These are phyloP conservation scores for Debaryomyces sp. DNA, from an alignment of 1,139 yeast genomes.

Conservation along the genomic window DNA sequence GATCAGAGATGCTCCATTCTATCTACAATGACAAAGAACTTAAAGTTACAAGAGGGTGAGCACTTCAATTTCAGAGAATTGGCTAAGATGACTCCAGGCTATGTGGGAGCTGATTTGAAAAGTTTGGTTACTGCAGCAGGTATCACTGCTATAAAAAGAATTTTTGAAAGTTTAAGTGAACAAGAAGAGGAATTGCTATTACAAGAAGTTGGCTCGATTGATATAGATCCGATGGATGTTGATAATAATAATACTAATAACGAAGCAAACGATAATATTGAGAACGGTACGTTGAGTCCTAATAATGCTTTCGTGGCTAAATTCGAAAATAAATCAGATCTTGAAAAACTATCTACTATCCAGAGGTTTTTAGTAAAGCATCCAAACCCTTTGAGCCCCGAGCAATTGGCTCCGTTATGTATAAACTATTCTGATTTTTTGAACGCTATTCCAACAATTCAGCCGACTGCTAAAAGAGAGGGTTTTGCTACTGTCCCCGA, in stretches of 20 bases:
- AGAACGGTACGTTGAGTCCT: conserved; percentile 10
- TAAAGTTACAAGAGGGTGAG: conserved; percentile 65
- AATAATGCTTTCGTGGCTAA: conserved; percentile 16
- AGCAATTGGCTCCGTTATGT: conserved; percentile 72
- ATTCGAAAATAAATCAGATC: conserved; percentile 35
- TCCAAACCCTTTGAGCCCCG: conserved; percentile 76
- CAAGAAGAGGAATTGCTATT: conserved; percentile 28
- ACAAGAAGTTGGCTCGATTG: conserved; percentile 13
- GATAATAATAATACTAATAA: conserved; percentile 25
- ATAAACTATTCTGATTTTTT: conserved; percentile 81
- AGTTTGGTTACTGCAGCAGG: conserved; percentile 97
- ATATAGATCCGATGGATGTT: conserved; percentile 43
- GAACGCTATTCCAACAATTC: conserved; percentile 86
- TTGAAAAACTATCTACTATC: conserved; percentile 61
- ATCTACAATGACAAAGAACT: conserved; percentile 65
- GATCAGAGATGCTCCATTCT: conserved; percentile 76
- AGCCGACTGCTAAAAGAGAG: conserved; percentile 97
- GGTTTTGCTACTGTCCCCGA: conserved; percentile 99
- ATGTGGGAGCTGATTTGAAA: conserved; percentile 95
- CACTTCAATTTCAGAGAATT: conserved; percentile 66
- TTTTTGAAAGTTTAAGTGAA: conserved; percentile 58
- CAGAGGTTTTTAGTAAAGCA: conserved; percentile 72
- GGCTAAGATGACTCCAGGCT: conserved; percentile 96
- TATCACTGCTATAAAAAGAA: conserved; percentile 88
- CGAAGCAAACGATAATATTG: neutral